Base-by-base conservation (phyloP, 2,329 filamentous ascomycete species). In the Alternaria brassicae region DNA sequence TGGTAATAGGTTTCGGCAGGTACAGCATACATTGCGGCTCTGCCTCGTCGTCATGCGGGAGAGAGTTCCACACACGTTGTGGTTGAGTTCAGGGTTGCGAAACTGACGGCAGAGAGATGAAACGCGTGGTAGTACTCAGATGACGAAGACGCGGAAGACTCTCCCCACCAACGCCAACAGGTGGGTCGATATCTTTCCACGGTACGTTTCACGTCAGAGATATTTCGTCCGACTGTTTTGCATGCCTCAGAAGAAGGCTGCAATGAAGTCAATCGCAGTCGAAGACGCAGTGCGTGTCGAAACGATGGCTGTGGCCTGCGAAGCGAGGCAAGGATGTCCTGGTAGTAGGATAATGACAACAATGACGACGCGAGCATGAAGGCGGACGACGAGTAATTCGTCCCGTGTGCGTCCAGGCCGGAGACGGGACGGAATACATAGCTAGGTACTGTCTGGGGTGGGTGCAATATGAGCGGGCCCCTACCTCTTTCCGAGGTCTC, bases 171-270 rank as follows among this genome's bases (percentile, higher is more conserved):
- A 58, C 61, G 67, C 59, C 67, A 61, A 65, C 58, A 36, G 55
- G 63, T 65, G 67, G 67, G 65, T 56, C 65, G 58, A 51, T 32
- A 36, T 32, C 40, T 60, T 40, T 44, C 40, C 53, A 60, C 55
- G 52, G 53, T 58, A 58, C 45, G 63, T 68, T 68, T 68, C 66
- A 66, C 48, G 47, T 60, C 51, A 57, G 56, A 56, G 56, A 58
- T 54, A 40, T 58, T 53, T 62, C 59, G 55, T 47, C 42, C 27
- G 49, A 44, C 51, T 60, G 63, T 64, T 61, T 60, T 60, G 59
- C 58, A 36, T 62, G 58, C 56, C 59, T 60, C 53, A 40, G 58
- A 30, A 40, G 58, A 30, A 53, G 42, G 42, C 36, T 10, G 56
- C 37, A 36, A 54, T 59, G 30, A 39, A 56, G 45, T 30, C 37